A percentile compares a stretch with the other conserved stretches of the same genome.
These are phyloP conservation scores for Rhizopus microsporus DNA, from an alignment of 371 early-diverging fungal species.

Conservation along the genomic window DNA sequence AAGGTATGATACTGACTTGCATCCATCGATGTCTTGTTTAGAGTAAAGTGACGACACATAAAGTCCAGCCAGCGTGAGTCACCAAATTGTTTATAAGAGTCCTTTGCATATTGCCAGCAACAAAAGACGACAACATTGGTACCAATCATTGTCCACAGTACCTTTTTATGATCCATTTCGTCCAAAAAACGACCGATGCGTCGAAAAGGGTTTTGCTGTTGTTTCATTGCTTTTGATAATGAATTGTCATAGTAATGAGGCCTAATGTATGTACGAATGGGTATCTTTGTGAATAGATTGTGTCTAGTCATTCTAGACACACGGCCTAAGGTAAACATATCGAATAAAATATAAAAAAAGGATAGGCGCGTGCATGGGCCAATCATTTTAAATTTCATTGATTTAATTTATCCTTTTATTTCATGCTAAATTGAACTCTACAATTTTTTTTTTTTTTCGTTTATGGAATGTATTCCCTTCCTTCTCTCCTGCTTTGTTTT, in stretches of 20 bases:
- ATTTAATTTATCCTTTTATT: too few species aligned
- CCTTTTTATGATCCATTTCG: constrained; percentile 35
- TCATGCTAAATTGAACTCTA: not conserved
- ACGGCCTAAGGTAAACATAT: not conserved
- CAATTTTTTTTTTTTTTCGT: not conserved
- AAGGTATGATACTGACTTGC: constrained; percentile 51
- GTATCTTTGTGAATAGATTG: not conserved
- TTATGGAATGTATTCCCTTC: too few species aligned
- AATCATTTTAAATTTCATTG: too few species aligned
- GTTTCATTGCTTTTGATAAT: constrained; percentile 23
- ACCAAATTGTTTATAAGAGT: constrained; percentile 43
- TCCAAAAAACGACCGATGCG: constrained; percentile 30
- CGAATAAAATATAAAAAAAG: not conserved
- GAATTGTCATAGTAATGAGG: constrained; percentile 35
- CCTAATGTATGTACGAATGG: constrained; percentile 24
- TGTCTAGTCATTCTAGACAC: not conserved
- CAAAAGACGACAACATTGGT: constrained; percentile 51
- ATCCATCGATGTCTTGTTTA: constrained; percentile 32
- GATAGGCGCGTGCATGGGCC: too few species aligned
- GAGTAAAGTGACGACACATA: constrained; percentile 51
- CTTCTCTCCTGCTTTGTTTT: too few species aligned
- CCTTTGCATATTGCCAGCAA: constrained; percentile 58
- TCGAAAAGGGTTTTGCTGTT: constrained; percentile 27
- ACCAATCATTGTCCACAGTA: constrained; percentile 49
- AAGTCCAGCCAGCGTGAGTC: constrained; percentile 45